Evolutionary conservation across 192 early-diverging fungal genomes (phyloP).

Genomic region (Coemansia sp.): DNA sequence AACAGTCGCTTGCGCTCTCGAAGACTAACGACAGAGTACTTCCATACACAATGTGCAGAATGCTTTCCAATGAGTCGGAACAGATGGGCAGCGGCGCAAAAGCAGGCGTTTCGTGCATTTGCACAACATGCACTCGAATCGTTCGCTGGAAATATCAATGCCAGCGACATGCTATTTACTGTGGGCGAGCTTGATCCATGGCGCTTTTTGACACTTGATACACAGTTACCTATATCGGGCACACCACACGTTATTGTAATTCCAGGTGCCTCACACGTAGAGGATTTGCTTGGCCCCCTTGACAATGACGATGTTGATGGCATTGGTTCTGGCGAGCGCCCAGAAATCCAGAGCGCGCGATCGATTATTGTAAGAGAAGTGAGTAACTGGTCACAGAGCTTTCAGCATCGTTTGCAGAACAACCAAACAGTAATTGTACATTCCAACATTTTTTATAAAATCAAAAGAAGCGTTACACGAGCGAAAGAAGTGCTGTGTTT

Average conservation of each 20-base stretch:
- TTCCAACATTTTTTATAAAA: not conserved
- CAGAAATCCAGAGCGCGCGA: slow-evolving; percentile 10
- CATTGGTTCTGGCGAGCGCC: not conserved
- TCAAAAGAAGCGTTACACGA: not conserved
- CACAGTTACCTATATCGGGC: not conserved
- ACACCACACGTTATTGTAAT: slow-evolving; percentile 6
- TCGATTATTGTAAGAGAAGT: not conserved
- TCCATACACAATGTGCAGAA: slow-evolving; percentile 12
- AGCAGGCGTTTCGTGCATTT: slow-evolving; percentile 17
- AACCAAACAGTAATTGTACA: not conserved
- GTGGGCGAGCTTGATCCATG: slow-evolving; percentile 36
- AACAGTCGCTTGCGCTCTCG: slow-evolving; percentile 26
- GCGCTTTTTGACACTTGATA: slow-evolving; percentile 11
- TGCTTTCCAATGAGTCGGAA: slow-evolving; percentile 15
- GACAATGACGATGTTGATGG: not conserved
- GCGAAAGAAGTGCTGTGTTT: not conserved
- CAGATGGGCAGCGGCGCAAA: not conserved
- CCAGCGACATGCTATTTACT: slow-evolving; percentile 17
- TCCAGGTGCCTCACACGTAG: slow-evolving; percentile 21
- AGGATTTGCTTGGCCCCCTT: slow-evolving; percentile 14
- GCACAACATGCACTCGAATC: slow-evolving; percentile 7
- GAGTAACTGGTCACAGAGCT: slow-evolving; percentile 1
- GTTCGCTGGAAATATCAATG: not conserved
- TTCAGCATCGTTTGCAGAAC: not conserved
- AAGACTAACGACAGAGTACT: slow-evolving; percentile 15